phyloP scores from a whole-genome alignment of 352 stramenopile species.

The Plasmopara viticola region DNA sequence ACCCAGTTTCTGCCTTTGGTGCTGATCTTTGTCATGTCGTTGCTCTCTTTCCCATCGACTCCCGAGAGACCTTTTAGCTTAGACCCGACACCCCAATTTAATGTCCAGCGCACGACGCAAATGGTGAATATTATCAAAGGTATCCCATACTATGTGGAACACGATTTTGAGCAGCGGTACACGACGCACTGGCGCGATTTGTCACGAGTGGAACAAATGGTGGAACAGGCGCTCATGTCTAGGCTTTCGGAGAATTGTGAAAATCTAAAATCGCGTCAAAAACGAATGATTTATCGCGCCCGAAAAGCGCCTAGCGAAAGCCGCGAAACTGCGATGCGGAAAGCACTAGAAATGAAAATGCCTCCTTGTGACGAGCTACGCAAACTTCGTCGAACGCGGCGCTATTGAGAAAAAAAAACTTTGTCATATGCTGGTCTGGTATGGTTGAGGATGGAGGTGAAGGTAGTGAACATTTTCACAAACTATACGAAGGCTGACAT shows the following conservation, averaged over 20 bases:
- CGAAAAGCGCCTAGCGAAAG: constrained; percentile 72
- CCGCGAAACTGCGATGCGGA: constrained; percentile 66
- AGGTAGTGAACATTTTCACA: too few relatives aligned
- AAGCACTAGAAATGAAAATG: constrained; percentile 80
- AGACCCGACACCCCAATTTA: constrained; percentile 68
- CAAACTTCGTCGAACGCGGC: constrained; percentile 51
- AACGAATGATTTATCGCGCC: constrained; percentile 82
- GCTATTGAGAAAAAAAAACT: constrained; percentile 26
- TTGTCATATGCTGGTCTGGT: too few relatives aligned
- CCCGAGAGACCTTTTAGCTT: constrained; percentile 82
- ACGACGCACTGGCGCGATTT: constrained; percentile 82
- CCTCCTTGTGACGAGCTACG: constrained; percentile 78
- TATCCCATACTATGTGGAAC: constrained; percentile 85
- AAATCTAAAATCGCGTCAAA: constrained; percentile 78
- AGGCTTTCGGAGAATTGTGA: constrained; percentile 72
- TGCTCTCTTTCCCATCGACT: constrained; percentile 66
- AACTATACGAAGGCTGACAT: too few relatives aligned
- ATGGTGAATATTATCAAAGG: constrained; percentile 80
- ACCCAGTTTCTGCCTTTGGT: constrained; percentile 82
- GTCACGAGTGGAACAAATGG: constrained; percentile 78
- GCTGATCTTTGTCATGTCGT: constrained; percentile 78
- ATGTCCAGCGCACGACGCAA: constrained; percentile 65
- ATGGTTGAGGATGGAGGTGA: too few relatives aligned
- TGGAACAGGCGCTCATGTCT: constrained; percentile 74
- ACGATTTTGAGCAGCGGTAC: constrained; percentile 83